These are phyloP conservation scores for Wickerhamomyces silvicola DNA, from an alignment of 805 yeast genomes.

Conservation along the genomic window DNA sequence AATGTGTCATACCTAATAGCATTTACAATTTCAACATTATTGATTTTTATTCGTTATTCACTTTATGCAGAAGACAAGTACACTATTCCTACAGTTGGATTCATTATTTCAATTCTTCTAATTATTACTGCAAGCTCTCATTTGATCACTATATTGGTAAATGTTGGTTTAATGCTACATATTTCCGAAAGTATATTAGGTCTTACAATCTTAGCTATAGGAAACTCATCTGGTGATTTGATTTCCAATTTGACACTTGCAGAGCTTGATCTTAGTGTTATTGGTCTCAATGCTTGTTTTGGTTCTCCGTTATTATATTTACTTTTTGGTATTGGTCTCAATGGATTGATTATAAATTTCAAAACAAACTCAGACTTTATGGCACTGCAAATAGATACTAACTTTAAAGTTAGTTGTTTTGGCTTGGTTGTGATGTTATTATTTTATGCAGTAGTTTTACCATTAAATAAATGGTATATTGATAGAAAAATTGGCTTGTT, in stretches of 20 bases:
- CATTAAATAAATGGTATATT: slow-evolving; percentile 18
- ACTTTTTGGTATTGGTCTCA: slow-evolving; percentile 73
- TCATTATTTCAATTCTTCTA: slow-evolving; percentile 58
- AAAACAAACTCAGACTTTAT: slow-evolving; percentile 3
- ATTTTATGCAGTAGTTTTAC: slow-evolving; percentile 17
- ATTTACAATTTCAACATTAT: not conserved
- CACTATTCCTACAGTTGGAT: slow-evolving; percentile 46
- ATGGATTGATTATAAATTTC: slow-evolving; percentile 47
- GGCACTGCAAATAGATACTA: slow-evolving; percentile 12
- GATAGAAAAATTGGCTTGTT: slow-evolving; percentile 19
- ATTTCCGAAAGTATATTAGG: slow-evolving; percentile 81
- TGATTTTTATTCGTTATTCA: too few relatives aligned
- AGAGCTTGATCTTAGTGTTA: slow-evolving; percentile 70
- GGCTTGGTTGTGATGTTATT: slow-evolving; percentile 16
- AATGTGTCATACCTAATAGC: not conserved
- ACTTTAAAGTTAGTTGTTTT: slow-evolving; percentile 18
- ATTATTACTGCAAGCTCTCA: slow-evolving; percentile 66
- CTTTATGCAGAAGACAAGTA: not conserved
- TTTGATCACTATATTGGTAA: slow-evolving; percentile 56
- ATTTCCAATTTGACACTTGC: slow-evolving; percentile 80
- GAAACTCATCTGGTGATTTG: slow-evolving; percentile 88
- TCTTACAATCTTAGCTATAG: slow-evolving; percentile 81
- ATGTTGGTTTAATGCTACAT: slow-evolving; percentile 50
- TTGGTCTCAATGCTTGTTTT: slow-evolving; percentile 94
- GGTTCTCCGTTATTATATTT: slow-evolving; percentile 85